Conservation (phyloP, 305 asterid genomes). For the Solanum hybrid region DNA sequence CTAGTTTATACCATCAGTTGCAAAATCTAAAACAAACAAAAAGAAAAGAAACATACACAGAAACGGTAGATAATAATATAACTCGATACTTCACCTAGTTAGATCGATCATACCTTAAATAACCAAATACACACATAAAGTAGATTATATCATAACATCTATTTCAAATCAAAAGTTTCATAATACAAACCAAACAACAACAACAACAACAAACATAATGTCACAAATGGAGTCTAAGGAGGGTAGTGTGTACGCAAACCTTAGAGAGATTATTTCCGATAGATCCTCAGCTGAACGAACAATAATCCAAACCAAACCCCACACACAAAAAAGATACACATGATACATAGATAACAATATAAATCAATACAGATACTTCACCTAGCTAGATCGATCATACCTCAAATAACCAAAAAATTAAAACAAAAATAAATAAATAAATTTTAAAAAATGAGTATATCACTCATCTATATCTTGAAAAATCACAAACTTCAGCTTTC, state of each 20-base stretch:
- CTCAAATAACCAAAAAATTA: neutral
- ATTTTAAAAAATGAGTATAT: neutral
- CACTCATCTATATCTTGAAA: neutral
- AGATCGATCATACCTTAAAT: neutral
- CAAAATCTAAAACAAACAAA: neutral
- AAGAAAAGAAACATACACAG: too few species aligned
- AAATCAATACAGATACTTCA: neutral
- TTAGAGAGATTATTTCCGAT: neutral
- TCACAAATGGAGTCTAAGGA: neutral
- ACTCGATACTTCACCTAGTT: neutral
- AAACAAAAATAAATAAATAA: neutral
- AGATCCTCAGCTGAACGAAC: neutral
- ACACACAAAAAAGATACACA: neutral
- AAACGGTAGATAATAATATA: too few species aligned
- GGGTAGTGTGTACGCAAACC: neutral
- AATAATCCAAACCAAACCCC: neutral
- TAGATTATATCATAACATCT: neutral
- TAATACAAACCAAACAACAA: neutral
- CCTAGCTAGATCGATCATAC: neutral
- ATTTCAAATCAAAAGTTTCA: neutral
- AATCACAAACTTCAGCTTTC: neutral
- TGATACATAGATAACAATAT: neutral
- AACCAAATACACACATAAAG: neutral
- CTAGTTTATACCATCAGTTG: neutral
- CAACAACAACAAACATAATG: neutral